Evolutionary conservation across 169 alveolate genomes (phyloP), one percentile per base, ranked within the genome.

Genomic region (Plasmodium coatneyi): DNA sequence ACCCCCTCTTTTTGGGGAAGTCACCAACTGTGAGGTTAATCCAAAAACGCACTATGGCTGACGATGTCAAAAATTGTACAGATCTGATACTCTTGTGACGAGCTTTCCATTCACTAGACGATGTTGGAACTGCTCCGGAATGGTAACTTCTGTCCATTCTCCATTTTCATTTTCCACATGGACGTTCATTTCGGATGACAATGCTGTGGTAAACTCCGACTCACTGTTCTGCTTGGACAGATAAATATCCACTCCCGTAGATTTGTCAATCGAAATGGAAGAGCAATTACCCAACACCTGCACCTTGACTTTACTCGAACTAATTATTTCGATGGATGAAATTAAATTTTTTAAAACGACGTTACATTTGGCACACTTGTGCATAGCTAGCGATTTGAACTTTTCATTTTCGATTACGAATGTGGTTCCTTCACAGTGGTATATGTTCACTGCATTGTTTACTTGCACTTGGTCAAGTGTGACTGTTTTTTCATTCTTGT

Each of bases 121-220:
- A 84, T 96, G 97, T 66, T 96, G 97, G 56, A 71, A 96, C 76
- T 96, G 97, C 30, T 96, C 96, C 30, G 97, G 97, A 28, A 96
- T 94, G 9, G 95, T 76, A 56, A 96, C 71, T 71, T 96, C 97
- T 1, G 39, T 43, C 97, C 97, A 96, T 19, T 96, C 97, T 0
- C 91, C 95, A 14, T 78, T 83, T 12, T 66, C 92, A 19, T 84
- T 93, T 54, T 93, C 95, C 46, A 92, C 9, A 54, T 96, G 95
- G 14, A 96, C 36, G 56, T 96, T 94, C 96, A 96, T 95, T 39
- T 96, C 96, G 25, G 96, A 74, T 3, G 97, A 96, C 36, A 90
- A 84, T 71, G 96, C 94, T 30, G 96, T 92, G 5, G 97, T 96
- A 43, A 96, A 84, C 71, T 94, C 97, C 0, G 90, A 86, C 14